These are phyloP conservation scores for Paecilomyces sp. DNA, from an alignment of 2,329 filamentous ascomycete genomes.

Conservation along the genomic window DNA sequence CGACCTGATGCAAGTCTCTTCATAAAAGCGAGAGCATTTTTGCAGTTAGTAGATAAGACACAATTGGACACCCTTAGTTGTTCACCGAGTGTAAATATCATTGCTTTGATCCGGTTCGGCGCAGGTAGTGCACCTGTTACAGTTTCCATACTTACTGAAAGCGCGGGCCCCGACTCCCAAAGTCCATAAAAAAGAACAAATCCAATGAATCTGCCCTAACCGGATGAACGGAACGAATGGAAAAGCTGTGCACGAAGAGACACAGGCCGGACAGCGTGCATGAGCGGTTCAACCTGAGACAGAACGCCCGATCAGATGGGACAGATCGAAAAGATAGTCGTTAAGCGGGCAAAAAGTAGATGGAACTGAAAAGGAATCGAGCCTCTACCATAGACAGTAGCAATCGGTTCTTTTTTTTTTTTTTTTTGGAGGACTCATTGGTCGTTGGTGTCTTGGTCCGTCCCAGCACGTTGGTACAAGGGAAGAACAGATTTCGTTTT, in stretches of 20 bases:
- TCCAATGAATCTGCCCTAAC: background rate
- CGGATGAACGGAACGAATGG: background rate
- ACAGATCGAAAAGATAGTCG: background rate
- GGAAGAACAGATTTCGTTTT: background rate
- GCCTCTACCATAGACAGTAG: background rate
- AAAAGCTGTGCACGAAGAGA: background rate
- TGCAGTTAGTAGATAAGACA: background rate
- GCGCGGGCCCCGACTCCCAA: background rate
- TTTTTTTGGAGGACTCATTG: background rate
- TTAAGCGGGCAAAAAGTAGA: background rate
- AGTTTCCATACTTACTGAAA: background rate
- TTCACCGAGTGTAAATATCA: background rate
- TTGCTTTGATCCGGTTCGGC: background rate
- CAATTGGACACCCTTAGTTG: constrained; percentile 1
- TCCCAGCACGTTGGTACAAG: background rate
- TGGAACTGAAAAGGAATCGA: background rate
- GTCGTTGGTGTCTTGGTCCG: background rate
- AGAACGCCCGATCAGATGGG: background rate
- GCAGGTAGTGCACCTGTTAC: background rate
- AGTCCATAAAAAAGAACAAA: background rate
- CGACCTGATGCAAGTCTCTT: background rate
- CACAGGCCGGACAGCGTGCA: background rate
- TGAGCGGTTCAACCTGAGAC: background rate
- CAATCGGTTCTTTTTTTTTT: background rate
- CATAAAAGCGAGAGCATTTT: background rate